phyloP scores from a whole-genome alignment of 2,329 filamentous ascomycete species.

The Kalmusia sp. region DNA sequence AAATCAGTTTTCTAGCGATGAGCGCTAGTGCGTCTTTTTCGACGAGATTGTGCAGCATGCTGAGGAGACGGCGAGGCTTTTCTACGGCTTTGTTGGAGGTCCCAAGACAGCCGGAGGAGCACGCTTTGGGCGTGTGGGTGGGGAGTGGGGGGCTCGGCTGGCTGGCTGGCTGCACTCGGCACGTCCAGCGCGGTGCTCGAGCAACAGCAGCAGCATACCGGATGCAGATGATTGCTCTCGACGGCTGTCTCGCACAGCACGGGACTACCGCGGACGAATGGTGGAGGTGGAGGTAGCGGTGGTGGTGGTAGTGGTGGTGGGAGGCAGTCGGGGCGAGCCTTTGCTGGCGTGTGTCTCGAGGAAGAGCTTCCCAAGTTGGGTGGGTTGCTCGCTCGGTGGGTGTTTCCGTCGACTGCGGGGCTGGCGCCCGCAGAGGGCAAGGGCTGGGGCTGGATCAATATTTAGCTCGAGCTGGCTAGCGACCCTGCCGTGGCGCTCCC shows the following conservation, averaged over 20 bases:
- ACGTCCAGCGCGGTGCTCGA: too few relatives aligned
- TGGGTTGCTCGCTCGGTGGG: slow-evolving; percentile 8
- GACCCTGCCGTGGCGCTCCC: slow-evolving; percentile 11
- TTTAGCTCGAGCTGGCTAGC: too few relatives aligned
- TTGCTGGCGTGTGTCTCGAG: background rate
- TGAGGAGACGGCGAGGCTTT: background rate
- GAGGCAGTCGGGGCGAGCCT: too few relatives aligned
- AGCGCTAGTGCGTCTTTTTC: slow-evolving; percentile 23
- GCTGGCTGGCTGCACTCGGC: too few relatives aligned
- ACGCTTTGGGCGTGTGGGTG: background rate
- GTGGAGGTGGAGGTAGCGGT: too few relatives aligned
- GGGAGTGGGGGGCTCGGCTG: background rate
- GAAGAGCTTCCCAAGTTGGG: too few relatives aligned
- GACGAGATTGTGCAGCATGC: slow-evolving; percentile 25
- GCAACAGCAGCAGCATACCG: too few relatives aligned
- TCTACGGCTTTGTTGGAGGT: slow-evolving; percentile 7
- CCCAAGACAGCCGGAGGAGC: slow-evolving; percentile 4
- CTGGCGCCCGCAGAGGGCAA: slow-evolving; percentile 5
- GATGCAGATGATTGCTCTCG: too few relatives aligned
- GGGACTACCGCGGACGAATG: too few relatives aligned
- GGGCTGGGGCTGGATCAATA: slow-evolving; percentile 25
- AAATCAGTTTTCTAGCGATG: slow-evolving; percentile 27
- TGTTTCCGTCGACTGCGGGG: slow-evolving; percentile 18
- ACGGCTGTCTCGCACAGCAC: too few relatives aligned
- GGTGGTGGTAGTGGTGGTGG: too few relatives aligned